These are phyloP conservation scores for Solanum phureja DNA, from an alignment of 257 asterid species.

Conservation along the genomic window DNA sequence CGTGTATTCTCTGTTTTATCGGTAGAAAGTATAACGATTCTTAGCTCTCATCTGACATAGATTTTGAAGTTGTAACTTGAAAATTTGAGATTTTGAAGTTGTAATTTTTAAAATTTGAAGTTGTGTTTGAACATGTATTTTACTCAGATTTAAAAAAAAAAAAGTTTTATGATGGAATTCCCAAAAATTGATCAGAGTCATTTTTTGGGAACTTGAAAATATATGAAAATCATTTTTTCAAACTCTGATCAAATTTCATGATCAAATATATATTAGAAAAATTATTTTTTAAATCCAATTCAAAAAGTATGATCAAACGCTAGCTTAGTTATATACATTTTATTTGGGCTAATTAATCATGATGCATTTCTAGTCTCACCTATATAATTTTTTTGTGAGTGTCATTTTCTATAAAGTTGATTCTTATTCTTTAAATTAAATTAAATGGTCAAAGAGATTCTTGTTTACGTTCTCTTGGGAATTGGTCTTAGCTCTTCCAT, in stretches of 20 bases:
- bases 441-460: background rate
- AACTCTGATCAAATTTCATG: background rate
- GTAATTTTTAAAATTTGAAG: too few species aligned
- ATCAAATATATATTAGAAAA: background rate
- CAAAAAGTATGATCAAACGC: background rate
- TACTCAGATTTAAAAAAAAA: background rate
- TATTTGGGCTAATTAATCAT: background rate
- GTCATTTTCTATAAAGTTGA: background rate
- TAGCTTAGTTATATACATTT: background rate
- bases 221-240: background rate
- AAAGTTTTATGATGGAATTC: background rate
- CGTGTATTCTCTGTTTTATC: background rate
- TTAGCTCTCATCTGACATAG: background rate
- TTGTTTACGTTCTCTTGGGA: background rate
- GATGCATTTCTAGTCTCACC: background rate
- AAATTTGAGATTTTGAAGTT: background rate
- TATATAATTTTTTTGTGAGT: background rate
- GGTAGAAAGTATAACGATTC: background rate
- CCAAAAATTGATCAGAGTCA: rapidly evolving
- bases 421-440: background rate
- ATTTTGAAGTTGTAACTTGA: background rate
- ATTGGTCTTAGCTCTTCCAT: background rate
- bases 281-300: background rate
- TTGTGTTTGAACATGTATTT: background rate
- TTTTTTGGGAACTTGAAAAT: background rate